phyloP scores from a whole-genome alignment of 1,284 basidiomycete genomes.

The Prillingera fragicola region DNA sequence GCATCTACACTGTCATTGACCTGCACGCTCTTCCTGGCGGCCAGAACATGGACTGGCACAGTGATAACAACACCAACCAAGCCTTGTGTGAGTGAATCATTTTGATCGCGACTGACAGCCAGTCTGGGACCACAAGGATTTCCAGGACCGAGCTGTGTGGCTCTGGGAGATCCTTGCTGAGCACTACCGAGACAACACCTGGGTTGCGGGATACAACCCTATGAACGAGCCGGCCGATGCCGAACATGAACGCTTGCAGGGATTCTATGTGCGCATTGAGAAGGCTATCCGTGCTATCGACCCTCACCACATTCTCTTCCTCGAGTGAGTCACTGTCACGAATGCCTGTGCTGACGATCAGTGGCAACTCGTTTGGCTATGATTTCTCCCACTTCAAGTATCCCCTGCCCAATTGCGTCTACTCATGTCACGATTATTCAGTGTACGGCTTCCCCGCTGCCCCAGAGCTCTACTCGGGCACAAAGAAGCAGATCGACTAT shows the following conservation, averaged over 20 bases:
- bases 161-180: constrained; percentile 63
- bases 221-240: constrained; percentile 69
- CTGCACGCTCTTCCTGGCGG: constrained; percentile 45
- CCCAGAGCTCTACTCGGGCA: constrained; percentile 14
- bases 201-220: constrained; percentile 62
- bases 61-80: constrained; percentile 35
- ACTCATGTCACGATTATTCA: constrained; percentile 69
- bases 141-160: constrained; percentile 65
- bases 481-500: constrained; percentile 52
- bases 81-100: constrained; percentile 30
- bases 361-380: constrained; percentile 63
- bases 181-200: constrained; percentile 61
- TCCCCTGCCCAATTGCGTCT: constrained; percentile 58
- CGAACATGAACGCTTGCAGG: constrained; percentile 50
- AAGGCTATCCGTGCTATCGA: constrained; percentile 64
- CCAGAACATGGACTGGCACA: constrained; percentile 47
- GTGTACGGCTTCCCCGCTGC: constrained; percentile 13
- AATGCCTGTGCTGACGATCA: constrained; percentile 13
- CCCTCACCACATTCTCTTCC: constrained; percentile 54
- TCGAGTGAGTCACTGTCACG: constrained; percentile 35
- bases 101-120: constrained; percentile 21
- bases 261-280: constrained; percentile 61
- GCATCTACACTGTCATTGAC: constrained; percentile 47
- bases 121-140: constrained; percentile 70
- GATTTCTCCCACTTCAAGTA: constrained; percentile 67